Evolutionary conservation across 345 rosid species (phyloP).

Genomic region (Pistacia integerrima): DNA sequence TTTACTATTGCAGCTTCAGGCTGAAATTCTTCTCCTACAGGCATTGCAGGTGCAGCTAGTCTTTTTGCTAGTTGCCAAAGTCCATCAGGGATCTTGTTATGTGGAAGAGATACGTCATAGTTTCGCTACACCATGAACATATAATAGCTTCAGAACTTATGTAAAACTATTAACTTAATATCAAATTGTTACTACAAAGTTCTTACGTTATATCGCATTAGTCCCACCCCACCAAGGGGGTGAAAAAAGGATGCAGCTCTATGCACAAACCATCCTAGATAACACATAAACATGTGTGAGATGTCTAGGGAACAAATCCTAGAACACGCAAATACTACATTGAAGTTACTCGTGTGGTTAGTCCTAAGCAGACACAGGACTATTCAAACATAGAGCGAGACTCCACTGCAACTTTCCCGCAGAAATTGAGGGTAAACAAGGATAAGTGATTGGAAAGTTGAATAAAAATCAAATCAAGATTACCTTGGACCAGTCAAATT

Average conservation of each 20-base stretch:
- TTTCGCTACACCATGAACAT: slow-evolving; percentile 56
- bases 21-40: slow-evolving; percentile 67
- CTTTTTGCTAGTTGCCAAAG: slow-evolving; percentile 74
- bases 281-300: not conserved
- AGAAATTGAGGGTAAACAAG: not conserved
- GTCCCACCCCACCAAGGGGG: not conserved
- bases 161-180: not conserved
- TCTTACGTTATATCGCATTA: not conserved
- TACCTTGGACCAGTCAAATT: slow-evolving; percentile 96
- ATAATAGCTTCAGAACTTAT: slow-evolving; percentile 11
- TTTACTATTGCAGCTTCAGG: slow-evolving; percentile 95
- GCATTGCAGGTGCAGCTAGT: slow-evolving; percentile 80
- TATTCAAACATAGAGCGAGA: not conserved
- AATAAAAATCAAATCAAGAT: not conserved
- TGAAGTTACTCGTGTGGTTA: not conserved
- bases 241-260: not conserved
- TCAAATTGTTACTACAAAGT: not conserved
- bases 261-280: not conserved
- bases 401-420: too few relatives aligned
- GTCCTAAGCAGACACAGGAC: not conserved
- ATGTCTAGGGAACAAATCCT: not conserved
- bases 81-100: slow-evolving; percentile 77
- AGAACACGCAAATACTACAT: not conserved
- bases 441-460: not conserved
- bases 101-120: slow-evolving; percentile 77